phyloP scores from a whole-genome alignment of 306 rosid species.

The Ammopiptanthus mongolicus region DNA sequence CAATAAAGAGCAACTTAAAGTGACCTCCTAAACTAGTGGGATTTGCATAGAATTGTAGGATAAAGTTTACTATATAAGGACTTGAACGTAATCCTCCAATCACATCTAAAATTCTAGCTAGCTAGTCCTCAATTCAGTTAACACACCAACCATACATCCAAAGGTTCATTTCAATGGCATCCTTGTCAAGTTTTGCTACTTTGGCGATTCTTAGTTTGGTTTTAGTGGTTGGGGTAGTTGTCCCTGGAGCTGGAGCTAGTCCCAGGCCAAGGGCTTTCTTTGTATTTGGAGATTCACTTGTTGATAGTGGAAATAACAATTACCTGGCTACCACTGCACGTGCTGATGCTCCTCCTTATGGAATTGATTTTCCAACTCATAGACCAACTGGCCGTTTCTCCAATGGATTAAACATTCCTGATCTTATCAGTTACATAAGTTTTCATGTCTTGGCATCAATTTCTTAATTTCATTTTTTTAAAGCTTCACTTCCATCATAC shows the following conservation, averaged over 20 bases:
- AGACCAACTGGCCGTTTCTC: slow-evolving; percentile 76
- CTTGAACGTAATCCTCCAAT: background rate
- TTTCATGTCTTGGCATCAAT: background rate
- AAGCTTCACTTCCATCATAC: too few species aligned
- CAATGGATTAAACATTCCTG: slow-evolving; percentile 74
- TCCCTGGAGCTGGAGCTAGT: slow-evolving; percentile 9
- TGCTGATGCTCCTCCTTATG: slow-evolving; percentile 69
- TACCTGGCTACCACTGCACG: slow-evolving; percentile 72
- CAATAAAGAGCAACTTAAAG: slow-evolving; percentile 19
- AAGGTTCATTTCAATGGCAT: slow-evolving; percentile 10
- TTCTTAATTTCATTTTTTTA: too few species aligned
- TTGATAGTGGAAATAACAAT: slow-evolving; percentile 78
- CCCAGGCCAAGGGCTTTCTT: slow-evolving; percentile 44
- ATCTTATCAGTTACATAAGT: slow-evolving; percentile 50
- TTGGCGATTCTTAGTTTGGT: background rate
- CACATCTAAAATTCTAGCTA: background rate
- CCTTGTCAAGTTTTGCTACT: background rate
- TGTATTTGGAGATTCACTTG: slow-evolving; percentile 81
- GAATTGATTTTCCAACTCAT: slow-evolving; percentile 65
- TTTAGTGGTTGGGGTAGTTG: background rate
- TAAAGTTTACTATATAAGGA: slow-evolving; percentile 19
- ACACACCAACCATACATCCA: background rate
- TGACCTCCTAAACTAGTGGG: slow-evolving; percentile 21
- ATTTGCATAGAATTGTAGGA: background rate
- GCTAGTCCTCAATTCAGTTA: background rate